These are phyloP conservation scores for Lactarius tabidus DNA, from an alignment of 768 basidiomycete species.

Conservation along the genomic window DNA sequence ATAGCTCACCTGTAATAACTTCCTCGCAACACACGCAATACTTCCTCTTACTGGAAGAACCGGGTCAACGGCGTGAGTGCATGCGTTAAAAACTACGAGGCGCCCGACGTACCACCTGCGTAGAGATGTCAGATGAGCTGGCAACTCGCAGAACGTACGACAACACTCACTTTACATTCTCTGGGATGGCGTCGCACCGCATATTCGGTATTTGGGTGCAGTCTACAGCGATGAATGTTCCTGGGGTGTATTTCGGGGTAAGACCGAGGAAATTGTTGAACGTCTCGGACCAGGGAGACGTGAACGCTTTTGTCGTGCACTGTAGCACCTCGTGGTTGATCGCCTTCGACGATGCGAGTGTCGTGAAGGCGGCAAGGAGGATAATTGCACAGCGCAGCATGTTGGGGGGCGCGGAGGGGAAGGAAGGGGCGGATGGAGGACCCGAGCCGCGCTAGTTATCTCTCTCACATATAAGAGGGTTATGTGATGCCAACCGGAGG, in stretches of 20 bases:
- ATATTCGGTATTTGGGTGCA: constrained; percentile 14
- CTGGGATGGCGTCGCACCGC: constrained; percentile 13
- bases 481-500: too few species aligned
- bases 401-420: not conserved
- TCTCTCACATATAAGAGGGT: not conserved
- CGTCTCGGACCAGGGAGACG: constrained; percentile 16
- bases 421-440: not conserved
- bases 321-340: constrained; percentile 19
- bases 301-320: constrained; percentile 22
- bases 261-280: constrained; percentile 18
- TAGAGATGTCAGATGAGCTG: not conserved
- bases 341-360: constrained; percentile 1
- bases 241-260: constrained; percentile 14
- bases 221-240: constrained; percentile 19
- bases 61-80: not conserved
- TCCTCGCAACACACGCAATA: constrained; percentile 23
- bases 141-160: not conserved
- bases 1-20: constrained; percentile 11
- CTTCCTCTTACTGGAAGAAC: constrained; percentile 9
- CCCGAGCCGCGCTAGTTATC: not conserved
- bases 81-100: not conserved
- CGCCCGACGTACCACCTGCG: constrained; percentile 14
- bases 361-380: not conserved
- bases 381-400: constrained; percentile 1
- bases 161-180: constrained; percentile 12